Percentiles rank a stretch among this genome's conserved stretches.
Evolutionary conservation across 2,329 filamentous ascomycete genomes (phyloP).

Genomic region (Alternaria viburni): DNA sequence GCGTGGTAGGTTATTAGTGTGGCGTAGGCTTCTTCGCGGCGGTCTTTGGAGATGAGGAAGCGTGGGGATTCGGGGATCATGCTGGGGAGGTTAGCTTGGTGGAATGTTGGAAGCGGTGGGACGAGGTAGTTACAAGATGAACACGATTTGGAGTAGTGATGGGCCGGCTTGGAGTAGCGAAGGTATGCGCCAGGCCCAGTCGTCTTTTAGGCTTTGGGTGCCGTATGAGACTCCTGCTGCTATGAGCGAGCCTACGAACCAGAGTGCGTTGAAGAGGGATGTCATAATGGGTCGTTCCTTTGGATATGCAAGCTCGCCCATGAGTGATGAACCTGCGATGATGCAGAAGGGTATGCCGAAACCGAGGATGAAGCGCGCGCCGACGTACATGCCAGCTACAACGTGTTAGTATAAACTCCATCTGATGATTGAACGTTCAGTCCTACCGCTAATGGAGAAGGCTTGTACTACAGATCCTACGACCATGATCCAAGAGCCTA

Average conservation of each 20-base stretch:
- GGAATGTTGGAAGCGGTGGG: background rate
- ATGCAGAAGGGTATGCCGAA: slow-evolving; percentile 71
- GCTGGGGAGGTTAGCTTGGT: slow-evolving; percentile 5
- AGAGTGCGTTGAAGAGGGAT: slow-evolving; percentile 70
- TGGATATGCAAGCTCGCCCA: slow-evolving; percentile 70
- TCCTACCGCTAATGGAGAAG: slow-evolving; percentile 28
- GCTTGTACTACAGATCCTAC: slow-evolving; percentile 45
- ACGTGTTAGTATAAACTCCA: slow-evolving; percentile 2
- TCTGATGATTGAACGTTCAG: background rate
- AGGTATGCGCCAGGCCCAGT: slow-evolving; percentile 72
- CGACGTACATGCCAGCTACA: slow-evolving; percentile 58
- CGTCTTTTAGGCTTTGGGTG: slow-evolving; percentile 61
- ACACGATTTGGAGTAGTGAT: slow-evolving; percentile 65
- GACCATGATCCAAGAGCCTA: slow-evolving; percentile 54
- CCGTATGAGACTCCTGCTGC: slow-evolving; percentile 69
- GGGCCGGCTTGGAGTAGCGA: slow-evolving; percentile 69
- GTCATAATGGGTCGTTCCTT: slow-evolving; percentile 70
- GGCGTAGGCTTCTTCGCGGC: slow-evolving; percentile 64
- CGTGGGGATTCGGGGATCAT: slow-evolving; percentile 69
- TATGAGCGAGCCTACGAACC: slow-evolving; percentile 64
- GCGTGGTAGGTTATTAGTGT: slow-evolving; percentile 69
- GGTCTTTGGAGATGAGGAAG: slow-evolving; percentile 68
- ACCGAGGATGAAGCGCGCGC: slow-evolving; percentile 66
- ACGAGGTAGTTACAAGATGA: slow-evolving; percentile 58
- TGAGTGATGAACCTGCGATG: slow-evolving; percentile 67